phyloP scores from a whole-genome alignment of 192 early-diverging fungal genomes.

The Coemansia interrupta region DNA sequence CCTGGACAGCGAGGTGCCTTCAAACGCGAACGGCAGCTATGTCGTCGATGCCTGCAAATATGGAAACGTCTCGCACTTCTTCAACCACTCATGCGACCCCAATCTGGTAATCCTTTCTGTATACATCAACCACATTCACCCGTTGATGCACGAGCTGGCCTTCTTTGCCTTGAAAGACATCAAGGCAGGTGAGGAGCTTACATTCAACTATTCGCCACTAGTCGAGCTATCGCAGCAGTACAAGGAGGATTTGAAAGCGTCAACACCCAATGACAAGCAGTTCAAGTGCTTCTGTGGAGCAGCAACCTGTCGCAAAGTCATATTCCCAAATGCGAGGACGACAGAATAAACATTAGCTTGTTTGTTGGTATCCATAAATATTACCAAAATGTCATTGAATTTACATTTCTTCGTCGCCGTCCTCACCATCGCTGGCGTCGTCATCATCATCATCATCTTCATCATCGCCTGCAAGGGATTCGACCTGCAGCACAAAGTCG shows the following conservation, averaged over 20 bases:
- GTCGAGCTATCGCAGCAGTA: neutral
- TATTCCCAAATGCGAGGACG: neutral
- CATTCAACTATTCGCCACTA: slow-evolving; percentile 87
- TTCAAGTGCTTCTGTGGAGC: slow-evolving; percentile 32
- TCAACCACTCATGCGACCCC: slow-evolving; percentile 96
- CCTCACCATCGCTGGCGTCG: slow-evolving; percentile 23
- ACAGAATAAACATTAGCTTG: neutral
- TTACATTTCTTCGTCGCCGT: slow-evolving; percentile 6
- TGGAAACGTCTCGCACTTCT: slow-evolving; percentile 93
- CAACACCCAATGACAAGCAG: neutral
- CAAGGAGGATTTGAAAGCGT: neutral
- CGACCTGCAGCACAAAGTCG: slow-evolving; percentile 46
- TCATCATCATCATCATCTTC: slow-evolving; percentile 11
- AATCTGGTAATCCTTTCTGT: slow-evolving; percentile 63
- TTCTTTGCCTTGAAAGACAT: slow-evolving; percentile 84
- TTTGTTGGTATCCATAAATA: no score
- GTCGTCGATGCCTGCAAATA: slow-evolving; percentile 89
- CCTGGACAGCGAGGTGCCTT: slow-evolving; percentile 66
- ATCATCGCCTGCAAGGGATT: slow-evolving; percentile 41
- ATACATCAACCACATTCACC: slow-evolving; percentile 76
- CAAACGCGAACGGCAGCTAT: slow-evolving; percentile 83
- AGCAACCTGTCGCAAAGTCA: neutral
- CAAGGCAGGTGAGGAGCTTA: slow-evolving; percentile 74
- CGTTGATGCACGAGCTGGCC: slow-evolving; percentile 76
- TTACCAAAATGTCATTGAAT: neutral